Evolutionary conservation across 2,329 filamentous ascomycete species (phyloP).

Genomic region (Alternaria hordeiaustralica): DNA sequence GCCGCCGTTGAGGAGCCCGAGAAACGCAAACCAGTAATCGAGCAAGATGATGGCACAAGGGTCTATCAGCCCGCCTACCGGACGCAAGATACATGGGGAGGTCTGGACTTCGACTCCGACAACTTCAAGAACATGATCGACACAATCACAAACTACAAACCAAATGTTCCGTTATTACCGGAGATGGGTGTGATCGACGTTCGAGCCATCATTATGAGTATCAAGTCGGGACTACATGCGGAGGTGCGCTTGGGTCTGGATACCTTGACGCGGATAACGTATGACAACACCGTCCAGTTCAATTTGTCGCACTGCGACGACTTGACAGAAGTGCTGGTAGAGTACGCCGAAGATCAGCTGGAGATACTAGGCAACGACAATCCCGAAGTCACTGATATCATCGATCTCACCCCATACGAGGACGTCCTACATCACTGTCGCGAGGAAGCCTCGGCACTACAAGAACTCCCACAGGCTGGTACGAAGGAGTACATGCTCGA

Average conservation of each 20-base stretch:
- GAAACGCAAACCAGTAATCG: constrained; percentile 34
- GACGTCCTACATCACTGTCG: constrained; percentile 82
- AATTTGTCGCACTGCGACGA: constrained; percentile 66
- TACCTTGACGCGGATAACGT: constrained; percentile 75
- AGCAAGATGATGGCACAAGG: constrained; percentile 36
- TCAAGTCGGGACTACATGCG: constrained; percentile 87
- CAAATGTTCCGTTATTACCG: constrained; percentile 73
- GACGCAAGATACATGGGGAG: constrained; percentile 37
- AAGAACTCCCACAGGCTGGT: constrained; percentile 76
- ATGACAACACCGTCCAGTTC: constrained; percentile 41
- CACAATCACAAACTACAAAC: constrained; percentile 70
- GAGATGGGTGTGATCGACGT: constrained; percentile 92
- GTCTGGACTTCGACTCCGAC: constrained; percentile 52
- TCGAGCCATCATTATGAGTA: constrained; percentile 83
- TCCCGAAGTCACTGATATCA: constrained; percentile 83
- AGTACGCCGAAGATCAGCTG: constrained; percentile 88
- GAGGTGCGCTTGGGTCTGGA: constrained; percentile 93
- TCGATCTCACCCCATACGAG: constrained; percentile 84
- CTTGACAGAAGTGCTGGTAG: constrained; percentile 83
- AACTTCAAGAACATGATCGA: constrained; percentile 77
- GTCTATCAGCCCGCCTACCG: constrained; percentile 40
- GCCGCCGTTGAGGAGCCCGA: constrained; percentile 21
- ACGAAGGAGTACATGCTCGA: constrained; percentile 81
- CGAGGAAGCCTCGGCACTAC: constrained; percentile 73
- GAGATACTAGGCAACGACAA: constrained; percentile 85